phyloP scores from a whole-genome alignment of 768 basidiomycete genomes.

The Hericium alpestre region DNA sequence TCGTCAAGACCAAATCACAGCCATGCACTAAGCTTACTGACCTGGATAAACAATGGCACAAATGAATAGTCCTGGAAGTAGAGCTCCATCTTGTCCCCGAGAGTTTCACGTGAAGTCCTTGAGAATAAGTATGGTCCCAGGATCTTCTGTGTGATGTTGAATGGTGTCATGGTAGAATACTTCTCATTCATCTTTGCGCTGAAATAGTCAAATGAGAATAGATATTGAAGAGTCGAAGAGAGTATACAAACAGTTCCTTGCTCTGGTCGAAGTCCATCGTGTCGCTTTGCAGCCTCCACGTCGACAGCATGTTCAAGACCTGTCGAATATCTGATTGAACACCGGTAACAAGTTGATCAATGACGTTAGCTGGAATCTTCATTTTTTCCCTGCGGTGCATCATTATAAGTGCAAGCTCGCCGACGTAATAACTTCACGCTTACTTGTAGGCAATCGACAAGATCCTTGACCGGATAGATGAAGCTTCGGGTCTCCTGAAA shows the following conservation, averaged over 20 bases:
- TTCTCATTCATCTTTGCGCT: conserved; percentile 81
- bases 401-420: background rate
- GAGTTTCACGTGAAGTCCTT: conserved; percentile 62
- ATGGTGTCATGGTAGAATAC: conserved; percentile 82
- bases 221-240: background rate
- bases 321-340: conserved; percentile 95
- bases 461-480: conserved; percentile 34
- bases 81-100: conserved; percentile 87
- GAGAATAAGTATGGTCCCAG: conserved; percentile 90
- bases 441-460: conserved; percentile 85
- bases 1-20: background rate
- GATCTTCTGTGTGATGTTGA: conserved; percentile 82
- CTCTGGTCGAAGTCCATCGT: conserved; percentile 88
- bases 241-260: conserved; percentile 68
- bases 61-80: conserved; percentile 97
- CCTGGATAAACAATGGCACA: conserved; percentile 92
- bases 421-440: background rate
- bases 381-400: conserved; percentile 64
- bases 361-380: conserved; percentile 81
- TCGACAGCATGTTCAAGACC: conserved; percentile 95
- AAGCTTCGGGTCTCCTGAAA: conserved; percentile 57
- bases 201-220: background rate
- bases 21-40: conserved; percentile 19
- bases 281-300: conserved; percentile 79
- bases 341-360: conserved; percentile 84